A percentile compares a stretch with the other conserved stretches of the same genome.
These are phyloP conservation scores for Blastocystis sp. DNA, from an alignment of 352 stramenopile genomes.

Conservation along the genomic window DNA sequence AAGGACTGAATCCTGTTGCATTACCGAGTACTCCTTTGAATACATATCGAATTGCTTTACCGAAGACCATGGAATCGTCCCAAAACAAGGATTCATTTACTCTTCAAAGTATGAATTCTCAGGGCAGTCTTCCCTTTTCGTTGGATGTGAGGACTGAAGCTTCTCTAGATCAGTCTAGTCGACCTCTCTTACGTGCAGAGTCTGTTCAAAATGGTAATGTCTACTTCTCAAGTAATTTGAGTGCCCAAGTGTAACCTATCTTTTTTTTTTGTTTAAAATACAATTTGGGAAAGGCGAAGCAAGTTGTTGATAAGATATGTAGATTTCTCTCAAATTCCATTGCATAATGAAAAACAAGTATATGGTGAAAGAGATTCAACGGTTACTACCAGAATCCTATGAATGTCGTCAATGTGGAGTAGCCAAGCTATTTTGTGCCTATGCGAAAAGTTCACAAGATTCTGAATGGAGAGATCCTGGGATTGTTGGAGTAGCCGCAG, in stretches of 20 bases:
- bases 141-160: too few species aligned
- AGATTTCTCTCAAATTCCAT: not conserved
- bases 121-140: not conserved
- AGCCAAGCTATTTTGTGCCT: constrained; percentile 45
- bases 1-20: too few species aligned
- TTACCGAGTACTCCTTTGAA: too few species aligned
- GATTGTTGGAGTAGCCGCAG: constrained; percentile 26
- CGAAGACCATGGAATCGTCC: not conserved
- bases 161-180: too few species aligned
- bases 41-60: not conserved
- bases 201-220: not conserved
- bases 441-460: constrained; percentile 5
- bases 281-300: not conserved
- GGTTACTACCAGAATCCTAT: constrained; percentile 28
- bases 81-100: not conserved
- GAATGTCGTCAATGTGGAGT: constrained; percentile 43
- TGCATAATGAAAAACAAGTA: constrained; percentile 58
- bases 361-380: constrained; percentile 49
- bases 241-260: not conserved
- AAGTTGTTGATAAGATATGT: not conserved
- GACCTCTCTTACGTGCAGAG: not conserved
- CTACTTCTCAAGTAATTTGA: not conserved
- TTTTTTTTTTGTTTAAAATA: not conserved
- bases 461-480: constrained; percentile 29
- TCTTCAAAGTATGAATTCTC: not conserved